Evolutionary conservation across 176 grass and related monocot species (phyloP), one percentile per base, ranked within the genome.

Genomic region (Rhipidocladum racemiflorum): DNA sequence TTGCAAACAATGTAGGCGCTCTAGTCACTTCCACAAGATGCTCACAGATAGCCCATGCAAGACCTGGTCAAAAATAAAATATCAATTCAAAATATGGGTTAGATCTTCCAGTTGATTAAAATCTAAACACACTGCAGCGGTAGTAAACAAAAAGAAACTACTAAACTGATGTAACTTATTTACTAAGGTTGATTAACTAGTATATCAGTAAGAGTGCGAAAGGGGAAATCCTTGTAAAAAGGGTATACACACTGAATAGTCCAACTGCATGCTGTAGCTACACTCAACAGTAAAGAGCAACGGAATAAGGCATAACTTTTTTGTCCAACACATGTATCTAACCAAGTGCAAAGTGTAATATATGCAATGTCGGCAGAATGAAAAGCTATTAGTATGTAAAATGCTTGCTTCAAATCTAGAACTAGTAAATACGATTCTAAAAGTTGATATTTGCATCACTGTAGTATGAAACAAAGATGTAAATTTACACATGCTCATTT

Each of bases 41-140:
- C 82, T 97, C 95, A 84, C 92, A 97, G 51, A 97, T 97, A 70
- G 95, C 95, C 95, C 95, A 97, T 81, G 95, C 95, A 59, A 97
- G 88, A 77, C 95, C 95, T 97, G 79, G 83, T 84, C 44, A 68
- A 61, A 78, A 53, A 32, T 42, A 42, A 42, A 42, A 42, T 42
- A 61, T 48, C 70, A 78, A 69, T 75, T 60, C 63, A 59, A 42
- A 42, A 42, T 42, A 42, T 42, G 40, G 40, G 40, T 42, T 42
- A 42, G 50, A 74, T 49, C 9, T 83, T 75, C 16, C 48, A 81
- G 61, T 72, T 67, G 65, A 9, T 71, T 77, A 36, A 77, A 86
- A 81, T 70, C 12, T 21, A 7, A 67, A 29, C 21, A 46, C 27
- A 78, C 49, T 89, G 29, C 61, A 87, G 61, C 24, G 67, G 6